phyloP scores from a whole-genome alignment of 805 yeast genomes.

The Teunomyces lycoperdinae region DNA sequence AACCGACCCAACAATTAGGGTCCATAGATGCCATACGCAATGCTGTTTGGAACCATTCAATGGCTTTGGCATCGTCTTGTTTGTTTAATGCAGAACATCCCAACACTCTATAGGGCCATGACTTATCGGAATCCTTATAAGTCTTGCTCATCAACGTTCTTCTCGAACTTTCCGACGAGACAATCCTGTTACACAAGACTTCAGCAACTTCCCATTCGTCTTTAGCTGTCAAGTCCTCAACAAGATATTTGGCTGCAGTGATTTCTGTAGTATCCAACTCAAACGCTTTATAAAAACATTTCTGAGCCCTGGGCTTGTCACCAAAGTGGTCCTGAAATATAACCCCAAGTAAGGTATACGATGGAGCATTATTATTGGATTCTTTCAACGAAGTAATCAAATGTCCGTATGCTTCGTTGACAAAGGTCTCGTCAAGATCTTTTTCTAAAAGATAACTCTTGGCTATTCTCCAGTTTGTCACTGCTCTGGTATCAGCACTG shows the following conservation, averaged over 20 bases:
- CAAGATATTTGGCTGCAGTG: slow-evolving; percentile 69
- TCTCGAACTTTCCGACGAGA: slow-evolving; percentile 60
- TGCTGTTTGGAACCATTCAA: slow-evolving; percentile 86
- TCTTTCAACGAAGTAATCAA: slow-evolving; percentile 63
- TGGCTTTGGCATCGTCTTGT: slow-evolving; percentile 73
- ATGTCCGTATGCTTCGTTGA: slow-evolving; percentile 52
- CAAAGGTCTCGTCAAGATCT: slow-evolving; percentile 14
- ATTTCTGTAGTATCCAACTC: slow-evolving; percentile 79
- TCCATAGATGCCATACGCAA: slow-evolving; percentile 67
- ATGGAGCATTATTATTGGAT: slow-evolving; percentile 65
- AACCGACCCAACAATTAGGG: slow-evolving; percentile 82
- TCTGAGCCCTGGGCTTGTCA: slow-evolving; percentile 69
- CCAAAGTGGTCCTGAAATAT: slow-evolving; percentile 58
- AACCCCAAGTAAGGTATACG: slow-evolving; percentile 78
- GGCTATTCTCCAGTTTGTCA: slow-evolving; percentile 71
- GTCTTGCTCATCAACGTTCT: slow-evolving; percentile 36
- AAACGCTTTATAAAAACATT: slow-evolving; percentile 86
- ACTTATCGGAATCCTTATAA: slow-evolving; percentile 34
- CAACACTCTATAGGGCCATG: slow-evolving; percentile 89
- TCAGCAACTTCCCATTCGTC: slow-evolving; percentile 87
- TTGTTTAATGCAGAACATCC: slow-evolving; percentile 74
- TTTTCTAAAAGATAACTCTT: slow-evolving; percentile 48
- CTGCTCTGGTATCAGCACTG: slow-evolving; percentile 56
- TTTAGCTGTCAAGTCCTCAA: slow-evolving; percentile 60
- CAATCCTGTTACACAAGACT: slow-evolving; percentile 61